Base-by-base conservation (phyloP, 2,329 filamentous ascomycete genomes). In the Calonectria pauciramosa region DNA sequence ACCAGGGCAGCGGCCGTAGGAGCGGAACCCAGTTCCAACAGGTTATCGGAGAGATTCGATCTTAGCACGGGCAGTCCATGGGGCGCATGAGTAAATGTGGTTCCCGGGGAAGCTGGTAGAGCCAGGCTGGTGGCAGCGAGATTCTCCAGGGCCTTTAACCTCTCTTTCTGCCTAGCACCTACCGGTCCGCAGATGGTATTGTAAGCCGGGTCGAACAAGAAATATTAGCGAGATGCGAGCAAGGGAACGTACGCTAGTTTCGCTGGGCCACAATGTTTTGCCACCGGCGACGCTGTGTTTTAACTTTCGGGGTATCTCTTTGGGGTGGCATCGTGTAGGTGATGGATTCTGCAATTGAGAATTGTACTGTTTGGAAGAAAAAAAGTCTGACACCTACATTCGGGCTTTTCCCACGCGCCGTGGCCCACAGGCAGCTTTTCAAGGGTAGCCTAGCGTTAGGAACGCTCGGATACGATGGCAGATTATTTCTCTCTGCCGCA, bases 181-280 rank as follows among this genome's bases (percentile, higher is more conserved):
- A 41, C 51, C n/a, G 23, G 36, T 3, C 11, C 44, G 32, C 16
- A 2, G 34, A 9, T 34, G 30, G 9, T 5, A 36, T 49, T 41
- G 38, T 70, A 34, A 70, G 68, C 23, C 41, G 36, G 36, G 32
- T 49, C 16, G 44, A 20, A 34, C 14, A 52, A 20, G 60, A 7
- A 23, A 51, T 20, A 14, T 14, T 13, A 16, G 23, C 4, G 23
- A 28, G 14, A 7, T 26, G 16, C 23, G 4, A 26, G 30, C 28
- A 41, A 52, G 34, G 30, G 36, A 63, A 64, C 54, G n/a, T 70
- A 70, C 68, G 68, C 52, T 70, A 70, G 23, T 70, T 63, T 11
- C 68, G 54, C 54, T 70, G 68, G n/a, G 68, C 44, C 23, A 70
- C 30, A 47, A 59, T 59, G 38, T 64, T 70, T 34, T 64, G 68